Percentiles rank a stretch among this genome's conserved stretches.
phyloP scores from a whole-genome alignment of 352 stramenopile genomes.

The Ophiocytium majus region DNA sequence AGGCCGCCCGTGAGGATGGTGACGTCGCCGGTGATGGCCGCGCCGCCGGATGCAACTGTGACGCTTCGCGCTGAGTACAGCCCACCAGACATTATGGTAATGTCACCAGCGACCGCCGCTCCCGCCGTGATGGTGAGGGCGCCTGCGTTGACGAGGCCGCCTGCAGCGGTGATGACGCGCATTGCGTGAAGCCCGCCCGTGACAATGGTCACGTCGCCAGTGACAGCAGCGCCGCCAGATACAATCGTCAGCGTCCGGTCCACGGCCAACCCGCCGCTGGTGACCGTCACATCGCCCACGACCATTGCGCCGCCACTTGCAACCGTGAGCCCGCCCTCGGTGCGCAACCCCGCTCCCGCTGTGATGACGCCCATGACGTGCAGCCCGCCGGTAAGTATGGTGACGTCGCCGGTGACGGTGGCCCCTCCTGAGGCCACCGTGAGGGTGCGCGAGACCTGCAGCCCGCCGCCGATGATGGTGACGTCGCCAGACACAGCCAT shows the following conservation, averaged over 20 bases:
- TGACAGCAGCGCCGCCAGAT: too few relatives aligned
- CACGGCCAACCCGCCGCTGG: too few relatives aligned
- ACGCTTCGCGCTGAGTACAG: too few relatives aligned
- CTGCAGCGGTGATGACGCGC: too few relatives aligned
- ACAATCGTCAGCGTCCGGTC: too few relatives aligned
- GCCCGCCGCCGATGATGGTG: background rate
- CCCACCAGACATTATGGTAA: too few relatives aligned
- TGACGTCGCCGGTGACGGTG: background rate
- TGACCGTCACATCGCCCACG: too few relatives aligned
- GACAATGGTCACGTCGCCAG: background rate
- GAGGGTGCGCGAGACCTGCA: background rate
- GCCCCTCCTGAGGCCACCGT: background rate
- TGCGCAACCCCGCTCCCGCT: background rate
- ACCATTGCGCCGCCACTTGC: conserved; percentile 3
- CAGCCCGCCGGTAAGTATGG: background rate
- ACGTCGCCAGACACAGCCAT: too few relatives aligned
- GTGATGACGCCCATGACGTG: background rate
- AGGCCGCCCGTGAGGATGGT: background rate
- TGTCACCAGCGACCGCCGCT: too few relatives aligned
- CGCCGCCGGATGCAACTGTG: background rate
- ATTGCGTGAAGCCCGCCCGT: too few relatives aligned
- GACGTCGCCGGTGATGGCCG: background rate
- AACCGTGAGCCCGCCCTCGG: background rate
- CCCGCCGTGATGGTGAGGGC: too few relatives aligned
- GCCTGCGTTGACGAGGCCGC: too few relatives aligned